phyloP scores from a whole-genome alignment of 2,329 filamentous ascomycete genomes.

The Didymosphaeria variabile region DNA sequence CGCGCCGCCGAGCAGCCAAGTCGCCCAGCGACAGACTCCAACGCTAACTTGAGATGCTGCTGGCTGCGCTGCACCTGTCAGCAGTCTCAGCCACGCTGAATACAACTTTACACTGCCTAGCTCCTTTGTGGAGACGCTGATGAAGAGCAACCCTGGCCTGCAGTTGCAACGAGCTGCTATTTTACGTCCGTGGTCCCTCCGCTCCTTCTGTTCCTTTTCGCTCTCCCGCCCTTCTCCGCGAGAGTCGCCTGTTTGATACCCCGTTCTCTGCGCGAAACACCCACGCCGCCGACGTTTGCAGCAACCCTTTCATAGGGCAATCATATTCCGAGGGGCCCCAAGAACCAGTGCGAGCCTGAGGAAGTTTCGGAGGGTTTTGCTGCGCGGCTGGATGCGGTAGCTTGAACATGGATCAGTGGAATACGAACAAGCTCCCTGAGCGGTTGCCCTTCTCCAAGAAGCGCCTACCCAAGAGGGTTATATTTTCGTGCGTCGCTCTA shows the following conservation, averaged over 20 bases:
- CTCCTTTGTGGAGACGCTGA: conserved; percentile 16
- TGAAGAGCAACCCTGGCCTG: conserved; percentile 12
- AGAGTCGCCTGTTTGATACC: conserved; percentile 34
- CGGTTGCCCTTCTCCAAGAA: conserved; percentile 65
- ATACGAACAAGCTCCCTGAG: conserved; percentile 49
- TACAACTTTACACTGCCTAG: conserved; percentile 13
- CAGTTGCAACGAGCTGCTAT: neutral
- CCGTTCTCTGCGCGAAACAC: conserved; percentile 25
- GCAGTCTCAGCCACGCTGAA: conserved; percentile 20
- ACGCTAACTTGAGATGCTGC: conserved; percentile 5
- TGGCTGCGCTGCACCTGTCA: conserved; percentile 13
- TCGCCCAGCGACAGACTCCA: conserved; percentile 8
- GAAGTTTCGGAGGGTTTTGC: conserved; percentile 19
- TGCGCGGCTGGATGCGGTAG: conserved; percentile 32
- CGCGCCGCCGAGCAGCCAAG: conserved; percentile 12
- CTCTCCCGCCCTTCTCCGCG: conserved; percentile 8
- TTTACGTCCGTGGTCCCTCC: conserved; percentile 4
- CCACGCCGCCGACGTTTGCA: conserved; percentile 14
- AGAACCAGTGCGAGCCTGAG: conserved; percentile 18
- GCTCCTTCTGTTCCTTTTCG: conserved; percentile 10
- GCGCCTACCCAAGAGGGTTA: conserved; percentile 58
- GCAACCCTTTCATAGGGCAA: neutral
- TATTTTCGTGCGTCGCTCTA: conserved; percentile 59
- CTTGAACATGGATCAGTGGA: conserved; percentile 46
- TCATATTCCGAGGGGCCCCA: neutral